phyloP scores from a whole-genome alignment of 2,329 filamentous ascomycete genomes.

The Trichoderma oligosporum region DNA sequence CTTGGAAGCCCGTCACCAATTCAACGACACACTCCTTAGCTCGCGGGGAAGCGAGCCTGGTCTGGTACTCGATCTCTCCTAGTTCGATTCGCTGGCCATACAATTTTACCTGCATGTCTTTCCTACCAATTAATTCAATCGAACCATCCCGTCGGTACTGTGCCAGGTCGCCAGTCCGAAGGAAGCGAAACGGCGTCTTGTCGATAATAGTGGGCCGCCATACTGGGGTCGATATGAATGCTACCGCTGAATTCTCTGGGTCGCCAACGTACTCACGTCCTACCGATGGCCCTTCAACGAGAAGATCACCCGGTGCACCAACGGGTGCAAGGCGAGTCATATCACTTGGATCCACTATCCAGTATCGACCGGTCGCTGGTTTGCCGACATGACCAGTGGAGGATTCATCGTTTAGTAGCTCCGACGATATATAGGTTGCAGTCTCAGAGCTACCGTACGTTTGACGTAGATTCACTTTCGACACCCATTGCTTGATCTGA shows the following conservation, averaged over 20 bases:
- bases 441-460: not conserved
- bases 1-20: too few relatives aligned
- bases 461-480: not conserved
- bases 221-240: not conserved
- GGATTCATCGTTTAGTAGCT: not conserved
- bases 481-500: not conserved
- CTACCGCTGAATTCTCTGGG: not conserved
- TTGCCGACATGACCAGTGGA: not conserved
- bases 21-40: too few relatives aligned
- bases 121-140: not conserved
- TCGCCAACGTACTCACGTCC: conserved; percentile 10
- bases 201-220: not conserved
- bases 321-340: conserved; percentile 4
- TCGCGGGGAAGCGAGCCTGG: too few relatives aligned
- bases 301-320: conserved; percentile 16
- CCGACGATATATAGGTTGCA: not conserved
- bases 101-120: not conserved
- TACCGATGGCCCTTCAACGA: conserved; percentile 10
- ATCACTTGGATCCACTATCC: conserved; percentile 12
- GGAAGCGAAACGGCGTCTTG: not conserved
- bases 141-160: not conserved
- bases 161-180: not conserved
- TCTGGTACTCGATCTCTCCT: conserved; percentile 22
- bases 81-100: conserved; percentile 22
- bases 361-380: not conserved